Base-by-base conservation (phyloP, 306 rosid genomes). In the Ziziphus jujuba region DNA sequence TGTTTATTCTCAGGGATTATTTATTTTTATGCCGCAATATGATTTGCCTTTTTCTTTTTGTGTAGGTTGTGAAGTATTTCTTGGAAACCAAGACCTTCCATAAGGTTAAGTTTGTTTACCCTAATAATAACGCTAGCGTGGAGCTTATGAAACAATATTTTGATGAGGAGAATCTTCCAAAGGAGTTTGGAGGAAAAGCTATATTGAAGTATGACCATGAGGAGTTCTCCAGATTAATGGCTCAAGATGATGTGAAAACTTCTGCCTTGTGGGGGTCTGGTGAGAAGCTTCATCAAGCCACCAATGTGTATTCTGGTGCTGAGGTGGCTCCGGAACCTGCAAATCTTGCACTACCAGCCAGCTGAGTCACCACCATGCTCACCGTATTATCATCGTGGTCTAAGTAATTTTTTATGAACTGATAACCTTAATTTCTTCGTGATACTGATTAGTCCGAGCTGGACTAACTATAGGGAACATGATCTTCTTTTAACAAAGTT, bases 81-180 rank as follows among this genome's bases (percentile, higher is more conserved):
- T 72, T 92, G 90, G 96, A 89, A 53, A 71, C 71, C 71, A 92
- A 87, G 79, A 89, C 98, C 62, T 89, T 85, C 77, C 89, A 89
- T 60, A 92, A 92, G 77, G 92, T 92, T 77, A 87, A 88, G 78
- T 89, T 92, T 70, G 89, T 89, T 15, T 92, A 85, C 77, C 91
- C 92, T 0, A 87, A 87, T 64, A 82, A 89, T 34, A 83, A 84
- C 66, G 91, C 87, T 35, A 85, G 97, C 14, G 91, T 90, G 75
- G 96, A 93, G 68, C 86, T 93, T 55, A 93, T 88, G 98, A 80
- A 67, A 65, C 87, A 91, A 4, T 83, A 81, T 59, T 90, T 88
- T 45, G 96, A 93, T 4, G 91, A 84, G 83, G 91, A 90, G 54
- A 93, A 93, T 75, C 97, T 90, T 65, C 96, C 97, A 7, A 76